Evolutionary conservation across 108 stramenopile genomes (phyloP).

Genomic region (Conticribra guillardii): DNA sequence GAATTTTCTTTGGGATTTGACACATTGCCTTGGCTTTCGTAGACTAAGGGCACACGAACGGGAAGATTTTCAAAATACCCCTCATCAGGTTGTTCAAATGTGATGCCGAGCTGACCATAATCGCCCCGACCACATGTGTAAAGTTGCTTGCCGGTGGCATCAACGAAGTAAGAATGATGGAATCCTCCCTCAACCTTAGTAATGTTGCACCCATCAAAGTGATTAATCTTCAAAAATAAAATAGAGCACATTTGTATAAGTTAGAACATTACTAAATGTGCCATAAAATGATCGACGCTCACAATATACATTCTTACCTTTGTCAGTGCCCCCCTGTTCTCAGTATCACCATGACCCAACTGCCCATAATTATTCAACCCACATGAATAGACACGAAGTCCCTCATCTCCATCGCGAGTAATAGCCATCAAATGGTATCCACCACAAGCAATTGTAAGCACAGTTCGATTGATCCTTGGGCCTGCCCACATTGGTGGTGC

Average conservation of each 20-base stretch:
- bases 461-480: constrained; percentile 15
- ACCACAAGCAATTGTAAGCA: constrained; percentile 81
- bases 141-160: constrained; percentile 58
- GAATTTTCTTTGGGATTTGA: constrained; percentile 43
- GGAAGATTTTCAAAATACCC: constrained; percentile 46
- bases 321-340: constrained; percentile 35
- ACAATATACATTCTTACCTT: constrained; percentile 16
- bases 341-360: constrained; percentile 79
- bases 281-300: not conserved
- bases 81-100: constrained; percentile 29
- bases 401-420: constrained; percentile 45
- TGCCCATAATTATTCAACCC: constrained; percentile 95
- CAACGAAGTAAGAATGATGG: constrained; percentile 75
- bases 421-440: constrained; percentile 84
- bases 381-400: constrained; percentile 60
- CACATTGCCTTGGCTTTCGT: constrained; percentile 29
- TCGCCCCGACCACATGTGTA: constrained; percentile 87
- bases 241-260: constrained; percentile 15
- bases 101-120: constrained; percentile 83
- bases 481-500: constrained; percentile 36
- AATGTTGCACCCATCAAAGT: constrained; percentile 61
- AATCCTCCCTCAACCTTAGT: constrained; percentile 72
- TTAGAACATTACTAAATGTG: not conserved
- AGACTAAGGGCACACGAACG: constrained; percentile 52
- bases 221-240: constrained; percentile 40